These are phyloP conservation scores for Parachlorella kessleri DNA, from an alignment of 139 green algal genomes.

Conservation along the genomic window DNA sequence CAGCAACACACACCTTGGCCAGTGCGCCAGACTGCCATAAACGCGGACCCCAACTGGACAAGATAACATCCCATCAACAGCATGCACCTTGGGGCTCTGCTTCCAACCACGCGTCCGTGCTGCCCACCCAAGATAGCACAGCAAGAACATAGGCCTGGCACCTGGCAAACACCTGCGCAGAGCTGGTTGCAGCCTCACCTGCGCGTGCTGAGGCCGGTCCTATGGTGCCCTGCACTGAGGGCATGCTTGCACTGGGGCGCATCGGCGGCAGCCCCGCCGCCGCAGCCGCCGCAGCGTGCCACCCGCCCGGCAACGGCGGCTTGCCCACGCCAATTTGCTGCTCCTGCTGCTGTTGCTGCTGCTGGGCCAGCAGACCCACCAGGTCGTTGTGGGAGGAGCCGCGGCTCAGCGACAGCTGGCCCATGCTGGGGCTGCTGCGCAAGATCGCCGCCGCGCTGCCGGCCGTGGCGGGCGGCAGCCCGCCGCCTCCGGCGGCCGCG, in stretches of 20 bases:
- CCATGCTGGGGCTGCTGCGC: neutral
- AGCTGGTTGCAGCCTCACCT: neutral
- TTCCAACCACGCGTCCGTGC: too few species aligned
- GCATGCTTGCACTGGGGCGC: neutral
- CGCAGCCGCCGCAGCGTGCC: neutral
- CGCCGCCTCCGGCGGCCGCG: neutral
- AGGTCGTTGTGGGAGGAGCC: conserved; percentile 28
- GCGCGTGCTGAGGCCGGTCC: conserved; percentile 20
- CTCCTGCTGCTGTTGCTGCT: conserved; percentile 3
- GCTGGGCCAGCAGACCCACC: conserved; percentile 18
- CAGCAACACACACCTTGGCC: too few species aligned
- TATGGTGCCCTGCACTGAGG: neutral
- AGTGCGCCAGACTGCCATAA: too few species aligned
- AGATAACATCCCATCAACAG: too few species aligned
- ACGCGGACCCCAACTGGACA: too few species aligned
- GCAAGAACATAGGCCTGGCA: too few species aligned
- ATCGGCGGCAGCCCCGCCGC: neutral
- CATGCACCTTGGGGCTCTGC: too few species aligned
- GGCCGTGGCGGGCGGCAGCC: neutral
- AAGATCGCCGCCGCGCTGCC: neutral
- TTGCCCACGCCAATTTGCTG: neutral
- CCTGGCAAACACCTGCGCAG: too few species aligned
- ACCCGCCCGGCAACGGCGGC: neutral
- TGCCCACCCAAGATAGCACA: too few species aligned
- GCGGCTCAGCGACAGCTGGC: neutral